phyloP scores from a whole-genome alignment of 108 stramenopile genomes.

The Nitzschia sp. region DNA sequence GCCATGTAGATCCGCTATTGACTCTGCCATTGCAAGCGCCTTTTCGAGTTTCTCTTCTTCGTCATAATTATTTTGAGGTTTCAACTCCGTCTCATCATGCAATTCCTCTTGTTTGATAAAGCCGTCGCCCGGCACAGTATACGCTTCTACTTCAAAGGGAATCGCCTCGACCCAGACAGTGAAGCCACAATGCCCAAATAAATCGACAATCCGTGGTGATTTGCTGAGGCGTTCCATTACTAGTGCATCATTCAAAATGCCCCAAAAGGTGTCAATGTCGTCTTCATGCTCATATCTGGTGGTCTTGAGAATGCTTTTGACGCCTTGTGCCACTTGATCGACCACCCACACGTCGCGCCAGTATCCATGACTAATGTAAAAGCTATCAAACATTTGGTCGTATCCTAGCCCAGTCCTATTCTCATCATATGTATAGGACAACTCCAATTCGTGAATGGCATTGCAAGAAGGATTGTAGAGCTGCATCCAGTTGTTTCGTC shows the following conservation, averaged over 20 bases:
- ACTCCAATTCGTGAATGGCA: conserved; percentile 54
- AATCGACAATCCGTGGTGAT: conserved; percentile 65
- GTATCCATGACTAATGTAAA: conserved; percentile 60
- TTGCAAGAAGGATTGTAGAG: conserved; percentile 62
- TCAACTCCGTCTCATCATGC: conserved; percentile 46
- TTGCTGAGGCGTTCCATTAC: conserved; percentile 68
- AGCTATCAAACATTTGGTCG: conserved; percentile 25
- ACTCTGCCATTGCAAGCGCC: conserved; percentile 68
- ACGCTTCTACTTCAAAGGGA: conserved; percentile 60
- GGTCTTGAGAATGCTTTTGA: conserved; percentile 44
- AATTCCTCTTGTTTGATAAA: conserved; percentile 39
- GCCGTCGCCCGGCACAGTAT: conserved; percentile 47
- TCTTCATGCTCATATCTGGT: conserved; percentile 41
- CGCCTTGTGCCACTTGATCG: conserved; percentile 28
- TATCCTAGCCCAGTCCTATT: conserved; percentile 29
- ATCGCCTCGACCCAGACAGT: conserved; percentile 55
- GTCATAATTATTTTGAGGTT: conserved; percentile 60
- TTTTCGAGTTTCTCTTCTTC: conserved; percentile 62
- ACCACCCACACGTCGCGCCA: conserved; percentile 69
- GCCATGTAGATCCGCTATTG: conserved; percentile 72
- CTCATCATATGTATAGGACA: conserved; percentile 47
- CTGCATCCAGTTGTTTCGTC: conserved; percentile 12
- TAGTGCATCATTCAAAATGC: conserved; percentile 58
- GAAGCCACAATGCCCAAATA: conserved; percentile 70
- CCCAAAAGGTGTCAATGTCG: conserved; percentile 15